Percentiles rank a stretch among this genome's conserved stretches.
Evolutionary conservation across 495 filamentous ascomycete species (phyloP).

Genomic region (Xylaria castorea): DNA sequence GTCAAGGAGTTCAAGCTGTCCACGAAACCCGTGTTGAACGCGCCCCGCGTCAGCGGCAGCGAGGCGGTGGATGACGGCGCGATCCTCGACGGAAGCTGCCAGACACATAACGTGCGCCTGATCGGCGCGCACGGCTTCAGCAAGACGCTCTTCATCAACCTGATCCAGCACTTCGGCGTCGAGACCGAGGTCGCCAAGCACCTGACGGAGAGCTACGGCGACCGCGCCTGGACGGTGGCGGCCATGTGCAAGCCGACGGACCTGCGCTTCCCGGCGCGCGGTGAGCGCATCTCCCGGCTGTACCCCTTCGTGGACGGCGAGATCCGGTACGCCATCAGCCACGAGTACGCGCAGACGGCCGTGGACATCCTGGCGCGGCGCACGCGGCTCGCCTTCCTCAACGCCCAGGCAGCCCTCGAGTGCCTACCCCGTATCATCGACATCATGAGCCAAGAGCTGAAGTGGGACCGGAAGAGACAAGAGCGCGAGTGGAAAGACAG

Average conservation of each 20-base stretch:
- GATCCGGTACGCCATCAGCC: constrained; percentile 83
- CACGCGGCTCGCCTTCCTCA: constrained; percentile 90
- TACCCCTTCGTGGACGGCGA: constrained; percentile 99
- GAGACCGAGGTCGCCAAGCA: constrained; percentile 96
- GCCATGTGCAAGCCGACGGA: constrained; percentile 82
- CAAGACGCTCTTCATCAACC: constrained; percentile 96
- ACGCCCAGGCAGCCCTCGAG: constrained; percentile 94
- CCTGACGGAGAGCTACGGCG: constrained; percentile 87
- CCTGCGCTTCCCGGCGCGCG: constrained; percentile 85
- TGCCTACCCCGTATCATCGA: constrained; percentile 89
- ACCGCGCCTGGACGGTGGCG: constrained; percentile 95
- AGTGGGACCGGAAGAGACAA: constrained; percentile 77
- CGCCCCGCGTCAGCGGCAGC: constrained; percentile 79
- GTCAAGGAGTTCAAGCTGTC: constrained; percentile 77
- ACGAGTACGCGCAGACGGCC: constrained; percentile 95
- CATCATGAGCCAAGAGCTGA: constrained; percentile 87
- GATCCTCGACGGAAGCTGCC: constrained; percentile 81
- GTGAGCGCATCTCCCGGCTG: constrained; percentile 77
- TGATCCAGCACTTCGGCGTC: constrained; percentile 96
- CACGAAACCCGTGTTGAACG: constrained; percentile 61
- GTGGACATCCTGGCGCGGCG: constrained; percentile 89
- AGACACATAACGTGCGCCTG: constrained; percentile 88
- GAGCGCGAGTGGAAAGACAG: constrained; percentile 86
- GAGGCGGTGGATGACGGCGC: constrained; percentile 77
- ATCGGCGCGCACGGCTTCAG: constrained; percentile 93